These are phyloP conservation scores for Saccharomyces hybrid DNA, from an alignment of 1,139 yeast genomes.

Conservation along the genomic window DNA sequence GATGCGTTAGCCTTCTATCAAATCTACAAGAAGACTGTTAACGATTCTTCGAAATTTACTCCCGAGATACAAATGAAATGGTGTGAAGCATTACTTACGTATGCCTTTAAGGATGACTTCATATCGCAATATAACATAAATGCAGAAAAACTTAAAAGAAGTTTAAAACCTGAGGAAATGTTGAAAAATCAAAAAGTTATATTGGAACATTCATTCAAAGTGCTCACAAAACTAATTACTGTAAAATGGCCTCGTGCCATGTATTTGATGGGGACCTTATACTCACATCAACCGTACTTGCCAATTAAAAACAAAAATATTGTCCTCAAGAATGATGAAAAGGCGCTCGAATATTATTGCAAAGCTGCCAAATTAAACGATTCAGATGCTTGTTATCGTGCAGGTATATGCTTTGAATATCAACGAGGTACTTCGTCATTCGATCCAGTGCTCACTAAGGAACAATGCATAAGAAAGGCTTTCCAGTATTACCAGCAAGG, in stretches of 20 bases:
- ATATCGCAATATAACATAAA: constrained; percentile 39
- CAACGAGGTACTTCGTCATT: constrained; percentile 44
- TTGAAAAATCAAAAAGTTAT: constrained; percentile 48
- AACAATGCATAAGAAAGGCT: constrained; percentile 39
- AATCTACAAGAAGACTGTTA: constrained; percentile 18
- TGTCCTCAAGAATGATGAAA: constrained; percentile 46
- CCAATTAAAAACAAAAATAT: constrained; percentile 35
- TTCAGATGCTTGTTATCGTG: constrained; percentile 53
- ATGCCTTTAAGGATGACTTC: constrained; percentile 36
- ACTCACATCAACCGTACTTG: constrained; percentile 39
- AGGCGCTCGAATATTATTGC: constrained; percentile 51
- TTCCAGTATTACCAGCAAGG: constrained; percentile 49
- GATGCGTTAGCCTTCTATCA: constrained; percentile 18
- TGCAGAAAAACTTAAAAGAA: constrained; percentile 36
- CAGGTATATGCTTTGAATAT: constrained; percentile 60
- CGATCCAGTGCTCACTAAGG: constrained; percentile 23
- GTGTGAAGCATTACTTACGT: constrained; percentile 44
- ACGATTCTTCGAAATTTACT: constrained; percentile 32
- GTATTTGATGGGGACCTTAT: constrained; percentile 52
- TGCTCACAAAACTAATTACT: constrained; percentile 44
- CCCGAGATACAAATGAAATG: constrained; percentile 43
- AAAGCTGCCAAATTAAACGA: constrained; percentile 52
- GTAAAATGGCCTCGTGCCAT: constrained; percentile 44
- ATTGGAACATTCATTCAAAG: constrained; percentile 49
- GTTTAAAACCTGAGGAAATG: constrained; percentile 38